phyloP scores from a whole-genome alignment of 2,329 filamentous ascomycete genomes.

The Rutstroemia sp. region DNA sequence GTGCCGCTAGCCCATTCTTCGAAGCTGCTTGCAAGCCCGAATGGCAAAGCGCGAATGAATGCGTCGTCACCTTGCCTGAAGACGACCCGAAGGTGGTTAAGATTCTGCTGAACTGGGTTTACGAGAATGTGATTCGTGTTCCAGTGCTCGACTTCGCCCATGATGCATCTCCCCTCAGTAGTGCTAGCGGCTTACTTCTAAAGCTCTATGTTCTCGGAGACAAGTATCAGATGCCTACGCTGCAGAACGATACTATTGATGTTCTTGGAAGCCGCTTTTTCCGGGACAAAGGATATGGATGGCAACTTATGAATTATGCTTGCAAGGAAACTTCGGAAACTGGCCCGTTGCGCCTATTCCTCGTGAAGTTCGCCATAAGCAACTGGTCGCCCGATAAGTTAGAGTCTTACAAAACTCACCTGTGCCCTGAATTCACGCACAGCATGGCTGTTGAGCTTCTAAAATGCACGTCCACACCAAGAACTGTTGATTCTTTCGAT shows the following conservation, averaged over 20 bases:
- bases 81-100: background rate
- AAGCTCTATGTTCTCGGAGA: background rate
- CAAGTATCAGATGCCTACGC: background rate
- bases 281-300: too few relatives aligned
- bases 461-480: too few relatives aligned
- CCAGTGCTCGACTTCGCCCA: background rate
- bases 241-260: background rate
- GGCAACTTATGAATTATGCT: too few relatives aligned
- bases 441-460: too few relatives aligned
- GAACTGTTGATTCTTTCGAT: too few relatives aligned
- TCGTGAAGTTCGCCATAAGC: too few relatives aligned
- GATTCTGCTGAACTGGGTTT: background rate
- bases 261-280: too few relatives aligned
- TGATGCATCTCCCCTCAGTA: background rate
- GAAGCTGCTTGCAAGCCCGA: constrained; percentile 10
- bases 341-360: too few relatives aligned
- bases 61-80: constrained; percentile 2
- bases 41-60: constrained; percentile 2
- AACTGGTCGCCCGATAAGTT: too few relatives aligned
- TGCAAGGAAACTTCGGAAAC: too few relatives aligned
- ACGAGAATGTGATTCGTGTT: background rate
- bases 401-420: too few relatives aligned
- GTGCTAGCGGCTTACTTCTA: background rate
- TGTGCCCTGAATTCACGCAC: too few relatives aligned
- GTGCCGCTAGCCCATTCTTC: constrained; percentile 10